Evolutionary conservation across 164 flowering plant genomes (phyloP), one percentile per base, ranked within the genome.

Genomic region (Pachysandra terminalis): DNA sequence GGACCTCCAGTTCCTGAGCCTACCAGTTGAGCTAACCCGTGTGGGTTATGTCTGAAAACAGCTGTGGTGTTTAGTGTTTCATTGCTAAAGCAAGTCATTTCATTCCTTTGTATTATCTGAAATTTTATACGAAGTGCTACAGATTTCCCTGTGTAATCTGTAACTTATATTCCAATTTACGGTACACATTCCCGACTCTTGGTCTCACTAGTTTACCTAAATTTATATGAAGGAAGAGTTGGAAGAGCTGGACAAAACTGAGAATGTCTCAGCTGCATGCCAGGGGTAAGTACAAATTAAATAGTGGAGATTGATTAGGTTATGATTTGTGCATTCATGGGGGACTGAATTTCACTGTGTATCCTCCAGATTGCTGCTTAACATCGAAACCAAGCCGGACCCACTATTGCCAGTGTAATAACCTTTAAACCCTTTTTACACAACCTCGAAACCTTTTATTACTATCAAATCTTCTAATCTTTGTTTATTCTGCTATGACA

Each of bases 161-260:
- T n/a, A 12, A 40, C 49, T 61, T 4, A n/a, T 15, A 45, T 19
- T 12, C 22, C 16, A 4, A 10, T 19, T 52, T 2, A 26, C 37
- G 3, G 24, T 68, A 10, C 4, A 3, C 7, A 21, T 5, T 24
- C 23, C 13, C 26, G 55, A 56, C 24, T 61, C 35, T 45, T 48
- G 27, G 35, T 35, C 26, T 54, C 24, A 16, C 28, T 5, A 28
- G 5, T 25, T 26, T 56, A 4, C 9, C 14, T 21, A 17, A 28
- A 54, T 0, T n/a, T 53, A 3, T 56, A 19, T 64, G 23, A 86
- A 93, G 96, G 92, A 86, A 74, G 98, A 93, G 77, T 70, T 89
- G 77, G 95, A 90, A 41, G 79, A 83, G 77, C 86, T 93, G 48
- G 95, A 86, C 51, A 89, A 80, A 69, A 78, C 79, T 60, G 90